These are phyloP conservation scores for Rhynchosporium graminicola DNA, from an alignment of 2,329 filamentous ascomycete species.

Conservation along the genomic window DNA sequence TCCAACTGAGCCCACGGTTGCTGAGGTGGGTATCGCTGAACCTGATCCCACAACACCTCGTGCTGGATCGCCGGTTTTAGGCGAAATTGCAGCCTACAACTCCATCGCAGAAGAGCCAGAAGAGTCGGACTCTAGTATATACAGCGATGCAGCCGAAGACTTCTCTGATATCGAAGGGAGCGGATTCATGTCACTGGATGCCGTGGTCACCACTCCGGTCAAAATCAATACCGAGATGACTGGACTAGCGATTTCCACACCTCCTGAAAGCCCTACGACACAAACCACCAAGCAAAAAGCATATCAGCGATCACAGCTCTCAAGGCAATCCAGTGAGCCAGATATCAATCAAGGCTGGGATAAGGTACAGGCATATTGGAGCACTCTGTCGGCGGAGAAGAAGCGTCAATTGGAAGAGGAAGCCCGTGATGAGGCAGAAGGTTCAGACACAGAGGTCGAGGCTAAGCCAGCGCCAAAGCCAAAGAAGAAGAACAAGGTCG, in stretches of 20 bases:
- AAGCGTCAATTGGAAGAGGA: constrained; percentile 59
- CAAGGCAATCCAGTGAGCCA: constrained; percentile 30
- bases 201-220: constrained; percentile 63
- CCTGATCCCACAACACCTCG: constrained; percentile 14
- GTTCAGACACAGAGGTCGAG: constrained; percentile 47
- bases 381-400: constrained; percentile 61
- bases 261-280: constrained; percentile 37
- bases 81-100: constrained; percentile 42
- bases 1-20: constrained; percentile 28
- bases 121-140: constrained; percentile 61
- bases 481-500: constrained; percentile 35
- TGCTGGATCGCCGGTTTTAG: constrained; percentile 21
- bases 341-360: constrained; percentile 53
- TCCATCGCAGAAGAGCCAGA: constrained; percentile 37
- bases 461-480: constrained; percentile 38
- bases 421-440: constrained; percentile 49
- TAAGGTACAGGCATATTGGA: constrained; percentile 69
- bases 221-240: constrained; percentile 30
- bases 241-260: constrained; percentile 29
- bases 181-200: constrained; percentile 73
- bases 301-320: constrained; percentile 28
- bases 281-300: constrained; percentile 33
- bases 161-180: constrained; percentile 63
- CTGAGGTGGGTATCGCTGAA: constrained; percentile 31
- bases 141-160: constrained; percentile 78